These are phyloP conservation scores for Heliamphora exappendiculata DNA, from an alignment of 148 eudicot genomes.

Conservation along the genomic window DNA sequence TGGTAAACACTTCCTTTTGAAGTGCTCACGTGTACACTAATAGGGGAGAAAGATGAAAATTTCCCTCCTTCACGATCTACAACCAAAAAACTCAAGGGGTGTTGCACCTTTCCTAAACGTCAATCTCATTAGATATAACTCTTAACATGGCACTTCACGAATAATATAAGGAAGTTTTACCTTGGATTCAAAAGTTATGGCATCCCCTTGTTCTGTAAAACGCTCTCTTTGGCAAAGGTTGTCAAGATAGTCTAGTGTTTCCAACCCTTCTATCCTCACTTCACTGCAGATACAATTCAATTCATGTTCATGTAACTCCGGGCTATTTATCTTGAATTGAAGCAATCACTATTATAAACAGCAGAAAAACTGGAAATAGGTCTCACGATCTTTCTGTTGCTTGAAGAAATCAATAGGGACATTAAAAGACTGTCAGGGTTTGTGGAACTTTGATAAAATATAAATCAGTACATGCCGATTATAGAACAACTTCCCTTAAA, in stretches of 20 bases:
- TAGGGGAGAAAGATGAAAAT: background rate
- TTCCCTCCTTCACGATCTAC: background rate
- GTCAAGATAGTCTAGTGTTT: slow-evolving; percentile 25
- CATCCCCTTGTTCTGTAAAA: slow-evolving; percentile 74
- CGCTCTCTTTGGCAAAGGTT: slow-evolving; percentile 21
- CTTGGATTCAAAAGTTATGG: slow-evolving; percentile 86
- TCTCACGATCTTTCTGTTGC: slow-evolving; percentile 27
- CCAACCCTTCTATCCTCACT: slow-evolving; percentile 27
- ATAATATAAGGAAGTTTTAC: slow-evolving; percentile 18
- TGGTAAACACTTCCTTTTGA: background rate
- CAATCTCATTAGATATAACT: background rate
- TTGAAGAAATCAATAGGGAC: too few relatives aligned
- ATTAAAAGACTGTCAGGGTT: too few relatives aligned
- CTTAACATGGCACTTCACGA: background rate
- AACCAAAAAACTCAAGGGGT: too few relatives aligned
- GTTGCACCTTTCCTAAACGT: background rate
- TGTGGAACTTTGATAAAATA: too few relatives aligned
- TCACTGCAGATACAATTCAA: slow-evolving; percentile 16
- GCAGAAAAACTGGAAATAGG: slow-evolving; percentile 19
- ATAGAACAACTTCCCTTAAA: background rate
- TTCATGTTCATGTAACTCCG: background rate
- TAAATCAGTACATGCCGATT: background rate
- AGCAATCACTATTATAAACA: background rate
- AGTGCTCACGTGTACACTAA: background rate
- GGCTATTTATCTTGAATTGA: background rate